Percentiles rank a stretch among this genome's conserved stretches.
Conservation (phyloP, 225 moss, liverwort and hornwort genomes). For the Straminergon stramineum region DNA sequence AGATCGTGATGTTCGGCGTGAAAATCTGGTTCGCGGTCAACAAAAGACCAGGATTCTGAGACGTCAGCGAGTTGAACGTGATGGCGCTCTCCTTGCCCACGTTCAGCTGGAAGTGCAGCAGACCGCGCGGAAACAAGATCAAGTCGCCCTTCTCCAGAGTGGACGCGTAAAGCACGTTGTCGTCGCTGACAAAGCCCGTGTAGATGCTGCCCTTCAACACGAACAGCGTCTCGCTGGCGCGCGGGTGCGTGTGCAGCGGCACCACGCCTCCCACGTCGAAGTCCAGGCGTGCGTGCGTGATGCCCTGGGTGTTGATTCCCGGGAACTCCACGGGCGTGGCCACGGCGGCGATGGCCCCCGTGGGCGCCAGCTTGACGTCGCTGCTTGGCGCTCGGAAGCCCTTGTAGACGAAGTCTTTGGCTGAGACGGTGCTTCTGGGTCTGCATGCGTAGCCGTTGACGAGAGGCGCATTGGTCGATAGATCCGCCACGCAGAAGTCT, state of each 20-base stretch:
- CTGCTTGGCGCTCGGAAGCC: too few species aligned
- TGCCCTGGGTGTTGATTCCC: neutral
- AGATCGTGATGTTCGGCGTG: too few species aligned
- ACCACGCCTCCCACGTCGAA: neutral
- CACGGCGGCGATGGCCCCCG: neutral
- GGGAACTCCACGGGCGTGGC: neutral
- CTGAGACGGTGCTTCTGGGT: too few species aligned
- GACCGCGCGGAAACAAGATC: neutral
- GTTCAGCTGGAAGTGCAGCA: neutral
- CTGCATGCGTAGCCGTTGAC: too few species aligned
- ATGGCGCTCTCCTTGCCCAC: neutral
- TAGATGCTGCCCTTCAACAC: neutral
- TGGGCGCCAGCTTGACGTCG: neutral
- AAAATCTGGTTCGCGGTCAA: neutral
- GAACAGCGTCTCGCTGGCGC: neutral
- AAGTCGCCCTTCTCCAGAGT: conserved; percentile 1
- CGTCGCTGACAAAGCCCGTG: neutral
- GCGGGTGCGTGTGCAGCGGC: neutral
- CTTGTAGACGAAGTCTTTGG: too few species aligned
- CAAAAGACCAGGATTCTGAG: neutral
- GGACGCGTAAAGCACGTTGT: neutral
- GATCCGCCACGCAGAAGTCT: too few species aligned
- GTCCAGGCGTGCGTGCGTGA: neutral
- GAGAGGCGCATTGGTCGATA: too few species aligned
- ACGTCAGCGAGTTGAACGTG: conserved; percentile 5